Base-by-base conservation (phyloP, 306 rosid species). In the Amphicarpaea edgeworthii region DNA sequence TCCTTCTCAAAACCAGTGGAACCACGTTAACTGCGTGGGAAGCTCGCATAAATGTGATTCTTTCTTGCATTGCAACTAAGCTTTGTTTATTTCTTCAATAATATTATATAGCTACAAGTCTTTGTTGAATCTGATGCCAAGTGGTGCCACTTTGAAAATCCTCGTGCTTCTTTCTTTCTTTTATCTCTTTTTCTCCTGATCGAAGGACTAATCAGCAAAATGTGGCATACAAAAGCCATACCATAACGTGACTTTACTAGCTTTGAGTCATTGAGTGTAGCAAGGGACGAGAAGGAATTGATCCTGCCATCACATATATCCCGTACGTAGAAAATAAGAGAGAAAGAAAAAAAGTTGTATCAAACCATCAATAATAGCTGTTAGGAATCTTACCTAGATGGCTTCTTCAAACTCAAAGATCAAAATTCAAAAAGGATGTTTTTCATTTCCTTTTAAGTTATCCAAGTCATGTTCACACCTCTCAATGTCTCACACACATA, bases 251-350 rank as follows among this genome's bases (percentile, higher is more conserved):
- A 16, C 3, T 54, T 55, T 34, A 3, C 73, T 77, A 64, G 72
- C 55, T 71, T 76, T 51, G 70, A 43, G 74, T 69, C 55, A 64
- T 76, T 51, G 70, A 43, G 74, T 69, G 81, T n/a, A 16, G 76
- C 49, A 24, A 55, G 77, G 58, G n/a, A 23, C 82, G 58, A 64
- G 37, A 41, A 21, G 80, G 93, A 85, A 89, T 91, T 47, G 90
- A 83, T 89, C 86, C 92, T 58, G 16, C 79, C 75, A 73, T 78
- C 79, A 23, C 30, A 60, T n/a, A n/a, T n/a, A n/a, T 45, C 59
- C 20, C 66, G 5, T 23, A 26, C 66, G 5, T 23, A 26, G 66
- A 77, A 79, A 83, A 63, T 8, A 19, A 5, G 34, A 11, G 8
- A 7, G n/a, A n/a, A n/a, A 51, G 17, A 64, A 4, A 8, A 28